These are phyloP conservation scores for Lyophyllum atratum DNA, from an alignment of 768 basidiomycete species.

Conservation along the genomic window DNA sequence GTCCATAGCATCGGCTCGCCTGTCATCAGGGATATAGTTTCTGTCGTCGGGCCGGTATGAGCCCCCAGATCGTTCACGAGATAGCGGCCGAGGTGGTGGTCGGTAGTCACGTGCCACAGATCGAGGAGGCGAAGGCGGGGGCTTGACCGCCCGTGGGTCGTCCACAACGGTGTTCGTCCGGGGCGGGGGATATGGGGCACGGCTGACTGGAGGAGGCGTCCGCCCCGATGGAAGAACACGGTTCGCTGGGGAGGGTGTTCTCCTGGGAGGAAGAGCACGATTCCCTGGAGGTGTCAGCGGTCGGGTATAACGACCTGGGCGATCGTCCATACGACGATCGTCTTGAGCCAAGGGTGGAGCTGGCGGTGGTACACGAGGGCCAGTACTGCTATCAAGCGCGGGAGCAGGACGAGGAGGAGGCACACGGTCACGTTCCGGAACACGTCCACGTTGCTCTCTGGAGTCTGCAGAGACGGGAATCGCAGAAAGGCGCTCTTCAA, in stretches of 20 bases:
- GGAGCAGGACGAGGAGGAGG: constrained; percentile 19
- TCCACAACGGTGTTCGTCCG: constrained; percentile 28
- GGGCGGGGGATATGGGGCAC: constrained; percentile 19
- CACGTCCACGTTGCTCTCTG: constrained; percentile 20
- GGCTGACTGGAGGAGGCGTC: constrained; percentile 6
- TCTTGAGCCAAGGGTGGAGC: constrained; percentile 11
- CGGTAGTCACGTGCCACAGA: constrained; percentile 30
- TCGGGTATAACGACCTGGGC: constrained; percentile 20
- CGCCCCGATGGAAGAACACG: background rate
- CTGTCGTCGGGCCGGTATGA: constrained; percentile 43
- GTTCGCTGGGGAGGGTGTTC: background rate
- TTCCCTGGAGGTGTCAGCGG: constrained; percentile 3
- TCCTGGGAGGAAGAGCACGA: background rate
- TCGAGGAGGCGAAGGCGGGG: constrained; percentile 26
- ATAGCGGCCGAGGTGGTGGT: constrained; percentile 21
- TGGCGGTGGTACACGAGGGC: constrained; percentile 4
- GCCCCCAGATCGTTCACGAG: constrained; percentile 30
- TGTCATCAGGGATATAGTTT: constrained; percentile 31
- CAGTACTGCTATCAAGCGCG: constrained; percentile 12
- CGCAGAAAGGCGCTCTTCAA: constrained; percentile 44
- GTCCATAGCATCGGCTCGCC: constrained; percentile 36
- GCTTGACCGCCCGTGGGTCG: constrained; percentile 29
- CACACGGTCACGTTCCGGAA: constrained; percentile 17
- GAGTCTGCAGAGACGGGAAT: constrained; percentile 23
- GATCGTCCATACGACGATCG: constrained; percentile 26